phyloP scores from a whole-genome alignment of 352 stramenopile genomes.

The Pythium rhizo-oryzae region DNA sequence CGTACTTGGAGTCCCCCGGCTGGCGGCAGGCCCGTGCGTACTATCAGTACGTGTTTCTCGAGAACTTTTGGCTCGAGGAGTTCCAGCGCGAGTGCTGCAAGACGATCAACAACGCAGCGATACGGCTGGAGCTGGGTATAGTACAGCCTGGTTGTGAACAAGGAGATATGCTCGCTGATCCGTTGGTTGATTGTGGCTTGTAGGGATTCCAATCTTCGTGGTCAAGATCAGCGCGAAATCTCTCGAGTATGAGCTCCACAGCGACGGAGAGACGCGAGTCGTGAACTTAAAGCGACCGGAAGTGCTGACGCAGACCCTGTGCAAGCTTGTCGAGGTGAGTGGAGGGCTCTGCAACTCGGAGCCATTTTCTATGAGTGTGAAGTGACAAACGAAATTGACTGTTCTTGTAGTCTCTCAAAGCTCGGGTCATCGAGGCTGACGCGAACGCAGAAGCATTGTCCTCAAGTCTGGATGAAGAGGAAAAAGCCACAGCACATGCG shows the following conservation, averaged over 20 bases:
- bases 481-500: not conserved
- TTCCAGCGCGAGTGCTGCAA: conserved; percentile 55
- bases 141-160: not conserved
- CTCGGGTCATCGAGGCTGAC: not conserved
- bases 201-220: conserved; percentile 79
- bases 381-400: not conserved
- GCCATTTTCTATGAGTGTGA: not conserved
- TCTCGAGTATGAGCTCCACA: conserved; percentile 40
- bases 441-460: not conserved
- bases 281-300: conserved; percentile 42
- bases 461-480: not conserved
- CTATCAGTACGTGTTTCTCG: conserved; percentile 76
- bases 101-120: conserved; percentile 41
- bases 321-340: conserved; percentile 51
- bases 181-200: not conserved
- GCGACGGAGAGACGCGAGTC: conserved; percentile 31
- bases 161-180: not conserved
- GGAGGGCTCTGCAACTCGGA: not conserved
- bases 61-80: conserved; percentile 61
- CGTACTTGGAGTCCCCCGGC: conserved; percentile 35
- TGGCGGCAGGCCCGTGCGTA: conserved; percentile 60
- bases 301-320: conserved; percentile 39
- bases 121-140: conserved; percentile 39
- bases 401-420: not conserved
- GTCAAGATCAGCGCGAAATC: conserved; percentile 49